These are phyloP conservation scores for Pisolithus marmoratus DNA, from an alignment of 768 basidiomycete species.

Conservation along the genomic window DNA sequence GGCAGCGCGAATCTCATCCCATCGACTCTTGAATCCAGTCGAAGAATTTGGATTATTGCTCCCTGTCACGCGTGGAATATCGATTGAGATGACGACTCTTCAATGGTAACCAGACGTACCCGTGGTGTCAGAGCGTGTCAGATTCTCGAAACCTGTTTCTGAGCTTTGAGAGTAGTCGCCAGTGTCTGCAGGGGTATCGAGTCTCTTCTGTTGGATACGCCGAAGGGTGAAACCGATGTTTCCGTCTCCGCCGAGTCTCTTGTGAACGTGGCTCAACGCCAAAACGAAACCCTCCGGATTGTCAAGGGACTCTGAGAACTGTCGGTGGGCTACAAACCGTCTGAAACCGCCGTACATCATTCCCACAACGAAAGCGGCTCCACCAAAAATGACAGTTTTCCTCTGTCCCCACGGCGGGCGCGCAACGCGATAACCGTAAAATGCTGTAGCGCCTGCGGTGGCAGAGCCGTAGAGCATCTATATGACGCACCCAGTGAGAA, in stretches of 20 bases:
- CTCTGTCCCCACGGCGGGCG: constrained; percentile 24
- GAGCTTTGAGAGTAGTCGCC: constrained; percentile 2
- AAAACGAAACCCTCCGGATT: constrained; percentile 24
- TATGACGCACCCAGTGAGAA: background rate
- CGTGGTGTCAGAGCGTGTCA: constrained; percentile 7
- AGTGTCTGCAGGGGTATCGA: constrained; percentile 2
- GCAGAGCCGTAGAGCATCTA: constrained; percentile 18
- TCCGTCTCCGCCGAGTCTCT: constrained; percentile 27
- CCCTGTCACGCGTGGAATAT: background rate
- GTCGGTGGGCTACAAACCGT: constrained; percentile 23
- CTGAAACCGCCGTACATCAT: constrained; percentile 29
- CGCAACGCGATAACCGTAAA: constrained; percentile 19
- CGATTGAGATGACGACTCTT: background rate
- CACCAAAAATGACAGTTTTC: constrained; percentile 20
- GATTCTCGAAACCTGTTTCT: constrained; percentile 8
- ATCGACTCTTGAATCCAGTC: constrained; percentile 34
- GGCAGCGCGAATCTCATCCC: constrained; percentile 62
- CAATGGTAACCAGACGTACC: constrained; percentile 9
- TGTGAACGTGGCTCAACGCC: constrained; percentile 27
- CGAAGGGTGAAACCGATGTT: constrained; percentile 19
- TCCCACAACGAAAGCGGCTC: constrained; percentile 23
- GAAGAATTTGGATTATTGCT: background rate
- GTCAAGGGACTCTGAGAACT: constrained; percentile 26
- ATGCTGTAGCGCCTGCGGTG: constrained; percentile 18
- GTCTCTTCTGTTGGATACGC: constrained; percentile 18